Percentiles rank a stretch among this genome's conserved stretches.
Evolutionary conservation across 768 basidiomycete species (phyloP).

Genomic region (Mycena floridula): DNA sequence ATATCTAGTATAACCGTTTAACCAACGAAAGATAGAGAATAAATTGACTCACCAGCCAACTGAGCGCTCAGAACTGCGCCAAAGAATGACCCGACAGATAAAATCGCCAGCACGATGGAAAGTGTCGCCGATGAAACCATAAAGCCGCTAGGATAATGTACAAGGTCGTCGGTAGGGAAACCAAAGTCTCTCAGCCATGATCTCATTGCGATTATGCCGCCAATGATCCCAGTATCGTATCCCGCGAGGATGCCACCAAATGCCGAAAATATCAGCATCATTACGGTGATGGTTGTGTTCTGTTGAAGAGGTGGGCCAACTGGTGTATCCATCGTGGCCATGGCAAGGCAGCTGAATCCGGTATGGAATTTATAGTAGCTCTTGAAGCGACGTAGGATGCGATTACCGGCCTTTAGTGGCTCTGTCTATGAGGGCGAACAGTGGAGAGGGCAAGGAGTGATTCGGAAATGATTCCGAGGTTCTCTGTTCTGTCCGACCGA

Average conservation of each 20-base stretch:
- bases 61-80: constrained; percentile 50
- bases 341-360: too few species aligned
- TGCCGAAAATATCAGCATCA: neutral
- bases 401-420: too few species aligned
- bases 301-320: too few species aligned
- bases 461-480: neutral
- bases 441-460: neutral
- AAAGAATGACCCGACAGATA: constrained; percentile 84
- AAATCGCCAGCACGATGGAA: constrained; percentile 50
- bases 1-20: constrained; percentile 26
- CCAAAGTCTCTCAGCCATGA: constrained; percentile 52
- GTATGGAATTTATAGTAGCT: too few species aligned
- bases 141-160: constrained; percentile 16
- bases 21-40: neutral
- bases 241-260: constrained; percentile 18
- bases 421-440: too few species aligned
- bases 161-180: constrained; percentile 15
- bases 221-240: constrained; percentile 83
- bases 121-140: constrained; percentile 41
- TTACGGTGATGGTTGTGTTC: neutral
- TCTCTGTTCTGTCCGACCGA: too few species aligned
- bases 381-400: too few species aligned
- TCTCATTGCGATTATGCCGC: constrained; percentile 65
- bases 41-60: constrained; percentile 26
- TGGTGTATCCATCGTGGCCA: too few species aligned